phyloP scores from a whole-genome alignment of 768 basidiomycete genomes.

The Tylopilus felleus region DNA sequence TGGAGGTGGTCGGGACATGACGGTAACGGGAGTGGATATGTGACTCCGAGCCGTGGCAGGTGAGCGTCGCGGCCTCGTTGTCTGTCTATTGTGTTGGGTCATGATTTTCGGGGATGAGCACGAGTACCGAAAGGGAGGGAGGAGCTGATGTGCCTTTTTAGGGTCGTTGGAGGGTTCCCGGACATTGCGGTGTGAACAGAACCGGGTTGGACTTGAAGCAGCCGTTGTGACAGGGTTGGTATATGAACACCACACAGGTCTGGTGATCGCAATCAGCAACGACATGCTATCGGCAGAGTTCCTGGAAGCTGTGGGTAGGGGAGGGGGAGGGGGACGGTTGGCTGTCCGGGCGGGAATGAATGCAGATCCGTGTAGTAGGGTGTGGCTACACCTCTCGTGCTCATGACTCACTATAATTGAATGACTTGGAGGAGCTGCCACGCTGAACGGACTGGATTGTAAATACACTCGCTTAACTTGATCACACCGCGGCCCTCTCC shows the following conservation, averaged over 20 bases:
- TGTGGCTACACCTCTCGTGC: background rate
- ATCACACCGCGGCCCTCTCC: conserved; percentile 46
- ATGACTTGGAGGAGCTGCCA: conserved; percentile 17
- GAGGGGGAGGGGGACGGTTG: too few relatives aligned
- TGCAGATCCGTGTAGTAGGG: conserved; percentile 31
- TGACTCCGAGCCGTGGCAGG: conserved; percentile 16
- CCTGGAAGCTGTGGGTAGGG: conserved; percentile 29
- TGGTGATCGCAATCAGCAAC: conserved; percentile 24
- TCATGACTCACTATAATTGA: background rate
- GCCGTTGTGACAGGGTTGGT: conserved; percentile 17
- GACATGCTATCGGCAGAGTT: conserved; percentile 27
- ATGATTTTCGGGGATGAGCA: conserved; percentile 22
- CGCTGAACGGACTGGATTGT: conserved; percentile 34
- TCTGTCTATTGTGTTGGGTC: conserved; percentile 14
- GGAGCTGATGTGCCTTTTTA: conserved; percentile 35
- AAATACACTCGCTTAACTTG: conserved; percentile 37
- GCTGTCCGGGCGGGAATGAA: conserved; percentile 31
- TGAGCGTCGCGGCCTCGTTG: conserved; percentile 28
- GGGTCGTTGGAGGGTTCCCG: conserved; percentile 32
- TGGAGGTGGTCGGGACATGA: conserved; percentile 25
- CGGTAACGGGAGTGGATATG: conserved; percentile 13
- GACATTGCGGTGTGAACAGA: conserved; percentile 44
- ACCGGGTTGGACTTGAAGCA: conserved; percentile 7
- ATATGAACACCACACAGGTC: background rate
- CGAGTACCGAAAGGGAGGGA: conserved; percentile 6